Percentiles rank a stretch among this genome's conserved stretches.
phyloP scores from a whole-genome alignment of 2,329 filamentous ascomycete species.

The Ophiosphaerella herpotricha region DNA sequence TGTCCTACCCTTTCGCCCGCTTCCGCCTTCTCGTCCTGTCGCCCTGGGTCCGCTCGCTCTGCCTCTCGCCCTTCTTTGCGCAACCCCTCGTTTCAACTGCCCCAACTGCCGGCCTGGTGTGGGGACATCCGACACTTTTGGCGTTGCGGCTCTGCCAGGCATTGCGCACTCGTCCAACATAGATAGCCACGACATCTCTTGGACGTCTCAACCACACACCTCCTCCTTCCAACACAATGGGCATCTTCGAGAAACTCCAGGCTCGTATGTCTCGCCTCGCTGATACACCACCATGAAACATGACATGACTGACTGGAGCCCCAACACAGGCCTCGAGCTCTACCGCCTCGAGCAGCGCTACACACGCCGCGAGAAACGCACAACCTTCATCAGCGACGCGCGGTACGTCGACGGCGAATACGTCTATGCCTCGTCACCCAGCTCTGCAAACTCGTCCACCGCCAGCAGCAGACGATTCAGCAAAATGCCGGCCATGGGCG shows the following conservation, averaged over 20 bases:
- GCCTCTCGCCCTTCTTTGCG: too few species aligned
- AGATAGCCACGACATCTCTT: background rate
- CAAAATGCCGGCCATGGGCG: conserved; percentile 39
- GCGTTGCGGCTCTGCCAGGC: too few species aligned
- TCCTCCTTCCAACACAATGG: conserved; percentile 33
- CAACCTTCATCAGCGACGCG: conserved; percentile 85
- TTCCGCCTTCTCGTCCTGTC: too few species aligned
- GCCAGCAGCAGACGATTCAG: conserved; percentile 38
- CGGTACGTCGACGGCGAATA: conserved; percentile 96
- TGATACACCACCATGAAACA: background rate
- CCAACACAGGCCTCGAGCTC: conserved; percentile 72
- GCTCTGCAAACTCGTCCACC: conserved; percentile 34
- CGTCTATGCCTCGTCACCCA: conserved; percentile 63
- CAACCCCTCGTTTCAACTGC: too few species aligned
- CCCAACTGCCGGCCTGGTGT: too few species aligned
- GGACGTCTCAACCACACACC: background rate
- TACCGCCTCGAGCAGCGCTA: conserved; percentile 96
- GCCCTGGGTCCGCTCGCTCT: too few species aligned
- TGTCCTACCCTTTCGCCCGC: too few species aligned
- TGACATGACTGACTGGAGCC: conserved; percentile 5
- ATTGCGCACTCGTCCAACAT: too few species aligned
- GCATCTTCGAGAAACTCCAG: conserved; percentile 48
- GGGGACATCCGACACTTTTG: too few species aligned
- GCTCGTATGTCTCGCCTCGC: conserved; percentile 36
- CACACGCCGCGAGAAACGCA: conserved; percentile 86